These are phyloP conservation scores for Phaeosphaeriaceae sp. DNA, from an alignment of 2,329 filamentous ascomycete genomes.

Conservation along the genomic window DNA sequence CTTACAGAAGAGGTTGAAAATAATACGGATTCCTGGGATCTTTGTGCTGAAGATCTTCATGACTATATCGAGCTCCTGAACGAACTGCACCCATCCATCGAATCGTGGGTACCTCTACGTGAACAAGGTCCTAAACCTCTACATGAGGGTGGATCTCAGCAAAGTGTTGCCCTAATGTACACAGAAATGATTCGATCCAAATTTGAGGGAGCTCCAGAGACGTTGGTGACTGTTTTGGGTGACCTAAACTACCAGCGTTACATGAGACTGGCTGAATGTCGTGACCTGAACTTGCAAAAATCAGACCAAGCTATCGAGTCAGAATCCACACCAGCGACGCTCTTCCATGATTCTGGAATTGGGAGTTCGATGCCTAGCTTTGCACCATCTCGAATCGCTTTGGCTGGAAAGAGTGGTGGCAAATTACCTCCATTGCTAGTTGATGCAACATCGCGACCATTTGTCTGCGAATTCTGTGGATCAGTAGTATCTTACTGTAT, in stretches of 20 bases:
- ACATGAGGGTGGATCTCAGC: not conserved
- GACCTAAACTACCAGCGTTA: not conserved
- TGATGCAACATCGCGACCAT: not conserved
- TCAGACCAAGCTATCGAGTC: not conserved
- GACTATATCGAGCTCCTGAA: slow-evolving; percentile 13
- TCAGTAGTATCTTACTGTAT: not conserved
- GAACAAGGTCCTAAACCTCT: not conserved
- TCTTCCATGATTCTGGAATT: slow-evolving; percentile 1
- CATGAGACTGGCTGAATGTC: not conserved
- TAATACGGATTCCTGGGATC: not conserved
- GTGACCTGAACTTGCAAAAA: not conserved
- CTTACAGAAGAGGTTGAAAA: too few species aligned
- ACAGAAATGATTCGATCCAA: not conserved
- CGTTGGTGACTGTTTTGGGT: not conserved
- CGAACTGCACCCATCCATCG: slow-evolving; percentile 7
- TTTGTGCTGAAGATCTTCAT: slow-evolving; percentile 1
- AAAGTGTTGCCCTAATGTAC: not conserved
- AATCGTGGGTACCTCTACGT: not conserved
- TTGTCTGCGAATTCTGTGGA: not conserved
- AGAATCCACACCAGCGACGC: not conserved
- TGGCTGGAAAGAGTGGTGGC: not conserved
- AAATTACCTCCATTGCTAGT: not conserved
- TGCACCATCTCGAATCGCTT: not conserved
- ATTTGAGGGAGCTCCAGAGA: not conserved
- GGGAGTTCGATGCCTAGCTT: not conserved